These are phyloP conservation scores for Vigna reflexopilosa DNA, from an alignment of 306 rosid genomes.

Conservation along the genomic window DNA sequence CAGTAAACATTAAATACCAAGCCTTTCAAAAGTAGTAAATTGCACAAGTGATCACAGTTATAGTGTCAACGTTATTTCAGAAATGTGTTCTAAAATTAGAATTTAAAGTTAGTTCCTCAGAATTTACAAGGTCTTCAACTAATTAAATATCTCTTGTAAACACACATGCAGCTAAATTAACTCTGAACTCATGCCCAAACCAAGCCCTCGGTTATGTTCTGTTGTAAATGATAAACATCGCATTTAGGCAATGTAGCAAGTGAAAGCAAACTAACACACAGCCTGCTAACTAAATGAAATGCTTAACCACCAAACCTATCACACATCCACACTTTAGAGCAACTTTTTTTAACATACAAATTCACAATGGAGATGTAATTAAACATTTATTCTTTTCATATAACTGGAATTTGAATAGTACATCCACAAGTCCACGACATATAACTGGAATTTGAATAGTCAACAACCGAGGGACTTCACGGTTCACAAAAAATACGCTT, in stretches of 20 bases:
- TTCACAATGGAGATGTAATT: background rate
- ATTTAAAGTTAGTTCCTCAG: background rate
- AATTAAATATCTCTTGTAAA: background rate
- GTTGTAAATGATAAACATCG: constrained; percentile 10
- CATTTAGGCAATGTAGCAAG: constrained; percentile 5
- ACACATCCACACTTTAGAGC: constrained; percentile 21
- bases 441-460: background rate
- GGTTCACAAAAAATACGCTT: background rate
- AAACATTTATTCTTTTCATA: constrained; percentile 4
- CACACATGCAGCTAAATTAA: constrained; percentile 14
- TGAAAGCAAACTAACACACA: constrained; percentile 4
- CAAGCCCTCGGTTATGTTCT: constrained; percentile 1
- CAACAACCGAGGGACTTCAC: background rate
- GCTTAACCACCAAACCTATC: constrained; percentile 15
- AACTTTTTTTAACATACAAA: background rate
- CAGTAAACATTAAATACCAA: constrained; percentile 30
- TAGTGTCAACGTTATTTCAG: background rate
- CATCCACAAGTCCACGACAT: background rate
- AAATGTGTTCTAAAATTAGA: background rate
- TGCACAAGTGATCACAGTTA: constrained; percentile 21
- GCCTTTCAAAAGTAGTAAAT: constrained; percentile 6
- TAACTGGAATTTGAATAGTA: background rate
- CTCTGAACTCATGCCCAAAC: constrained; percentile 31
- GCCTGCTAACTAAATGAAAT: constrained; percentile 21
- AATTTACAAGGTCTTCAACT: constrained; percentile 27